Base-by-base conservation (phyloP, 139 green algal genomes). In the Limnomonas spitsbergensis region DNA sequence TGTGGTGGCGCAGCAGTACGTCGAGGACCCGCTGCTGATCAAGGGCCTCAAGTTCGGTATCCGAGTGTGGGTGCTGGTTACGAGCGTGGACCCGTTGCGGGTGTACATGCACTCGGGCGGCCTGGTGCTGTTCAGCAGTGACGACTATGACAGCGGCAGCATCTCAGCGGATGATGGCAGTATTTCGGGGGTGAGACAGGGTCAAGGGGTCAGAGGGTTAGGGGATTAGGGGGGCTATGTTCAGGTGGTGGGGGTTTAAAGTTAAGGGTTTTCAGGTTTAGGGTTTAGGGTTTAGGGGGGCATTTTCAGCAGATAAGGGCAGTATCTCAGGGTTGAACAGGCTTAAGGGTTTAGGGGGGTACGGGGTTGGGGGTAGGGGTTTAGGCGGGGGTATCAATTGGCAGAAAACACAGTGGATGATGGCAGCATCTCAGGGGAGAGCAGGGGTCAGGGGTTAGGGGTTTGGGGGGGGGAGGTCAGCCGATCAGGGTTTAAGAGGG, bases 21-120 rank as follows among this genome's bases (percentile, higher is more conserved):
- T 90, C 31, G 78, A 81, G 2, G 53, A 83, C 37, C 83, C 83
- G 31, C 52, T 87, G 47, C 76, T 89, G 0, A 78, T 91, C 38
- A 38, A 85, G 26, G 83, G 85, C 36, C 78, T 81, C 80, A 91
- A 91, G 81, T 91, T 91, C 79, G 88, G 85, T 36, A 76, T 91
- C 29, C 76, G 87, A 34, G 39, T 89, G 78, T 91, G 84, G 84
- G 76, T 80, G 47, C 38, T 87, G n/a, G 73, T 86, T 32, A 89
- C 84, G 1, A 82, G 83, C 32, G 61, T 80, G 26, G 20, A 38
- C 7, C 88, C 88, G 24, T 73, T 90, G 40, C 80, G 85, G 0
- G 76, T 80, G 4, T 92, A 88, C 77, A 67, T 92, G 42, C 82
- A 92, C 80, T 37, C 1, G 27, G 74, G 81, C 9, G 85, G 85